phyloP scores from a whole-genome alignment of 2,329 filamentous ascomycete genomes.

The Fusarium citri region DNA sequence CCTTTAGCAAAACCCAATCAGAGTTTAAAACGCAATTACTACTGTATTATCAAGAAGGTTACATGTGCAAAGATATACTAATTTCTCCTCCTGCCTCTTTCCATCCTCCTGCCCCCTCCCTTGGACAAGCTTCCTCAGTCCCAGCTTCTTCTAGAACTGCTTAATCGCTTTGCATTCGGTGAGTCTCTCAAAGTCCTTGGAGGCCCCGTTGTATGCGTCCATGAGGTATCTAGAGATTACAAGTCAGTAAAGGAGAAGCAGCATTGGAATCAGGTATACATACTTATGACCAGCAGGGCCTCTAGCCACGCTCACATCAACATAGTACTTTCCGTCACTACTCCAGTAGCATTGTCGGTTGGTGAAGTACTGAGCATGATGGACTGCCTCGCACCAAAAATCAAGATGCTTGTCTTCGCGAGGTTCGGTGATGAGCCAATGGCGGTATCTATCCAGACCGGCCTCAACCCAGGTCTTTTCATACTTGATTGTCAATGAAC shows the following conservation, averaged over 20 bases:
- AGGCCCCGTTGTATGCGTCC: rapidly evolving
- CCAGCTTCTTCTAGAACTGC: not conserved
- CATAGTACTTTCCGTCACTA: not conserved
- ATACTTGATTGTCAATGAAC: conserved; percentile 5
- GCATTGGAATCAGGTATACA: rapidly evolving
- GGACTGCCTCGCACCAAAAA: not conserved
- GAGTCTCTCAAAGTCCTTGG: not conserved
- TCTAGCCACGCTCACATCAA: not conserved
- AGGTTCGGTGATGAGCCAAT: conserved; percentile 5
- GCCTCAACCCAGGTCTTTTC: not conserved
- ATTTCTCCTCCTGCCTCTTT: not conserved
- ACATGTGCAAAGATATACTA: not conserved
- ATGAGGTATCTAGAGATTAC: not conserved
- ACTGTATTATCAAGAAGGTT: not conserved
- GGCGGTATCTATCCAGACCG: not conserved
- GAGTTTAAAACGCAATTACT: too few species aligned
- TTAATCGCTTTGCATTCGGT: not conserved
- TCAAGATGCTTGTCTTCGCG: conserved; percentile 1
- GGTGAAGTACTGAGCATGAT: not conserved
- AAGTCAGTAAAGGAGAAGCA: not conserved
- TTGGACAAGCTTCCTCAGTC: too few species aligned
- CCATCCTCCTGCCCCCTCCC: not conserved
- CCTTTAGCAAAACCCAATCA: too few species aligned
- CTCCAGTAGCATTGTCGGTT: conserved; percentile 2
- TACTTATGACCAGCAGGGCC: not conserved